Base-by-base conservation (phyloP, 148 eudicot species). In the Vaccinium vitisidaea region DNA sequence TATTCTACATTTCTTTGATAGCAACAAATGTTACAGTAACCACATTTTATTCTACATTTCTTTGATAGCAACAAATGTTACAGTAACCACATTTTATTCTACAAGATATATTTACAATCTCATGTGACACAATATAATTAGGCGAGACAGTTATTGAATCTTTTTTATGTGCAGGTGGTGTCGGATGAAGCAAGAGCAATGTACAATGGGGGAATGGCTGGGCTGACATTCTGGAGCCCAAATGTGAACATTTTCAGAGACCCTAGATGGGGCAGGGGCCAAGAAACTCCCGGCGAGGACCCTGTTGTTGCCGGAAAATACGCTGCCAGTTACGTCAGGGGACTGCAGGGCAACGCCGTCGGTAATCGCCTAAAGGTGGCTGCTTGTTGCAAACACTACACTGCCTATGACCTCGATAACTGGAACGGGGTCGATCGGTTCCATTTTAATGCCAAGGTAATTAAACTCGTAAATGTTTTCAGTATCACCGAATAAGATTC, bases 221-320 rank as follows among this genome's bases (percentile, higher is more conserved):
- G 99, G 15, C 58, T 96, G 75, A 96, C 99, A 25, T 96, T 83
- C 85, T 96, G 99, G 99, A 96, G 99, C 83, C 99, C 99, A 25
- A 96, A 96, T 82, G 99, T 96, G 89, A 96, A 96, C 87, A 94
- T 96, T 55, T 91, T 94, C n/a, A 85, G 99, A 14, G 99, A 96
- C 87, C 99, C 99, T 0, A 82, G 99, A 43, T 96, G 99, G 99
- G 99, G 99, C 0, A 84, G 99, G 49, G 95, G 99, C 61, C 99
- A 96, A 85, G 99, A 96, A 83, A 96, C 99, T 6, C 99, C 99
- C 7, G 99, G 99, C 0, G 99, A 96, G 55, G 99, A 96, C 87
- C 99, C 99, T 19, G 65, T 81, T 2, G 3, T 94, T 77, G 90
- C 95, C 1, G 94, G 90, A 23, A 75, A 85, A n/a, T 96, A 96